Evolutionary conservation across 2,329 filamentous ascomycete genomes (phyloP).

Genomic region (Xylaria sp.): DNA sequence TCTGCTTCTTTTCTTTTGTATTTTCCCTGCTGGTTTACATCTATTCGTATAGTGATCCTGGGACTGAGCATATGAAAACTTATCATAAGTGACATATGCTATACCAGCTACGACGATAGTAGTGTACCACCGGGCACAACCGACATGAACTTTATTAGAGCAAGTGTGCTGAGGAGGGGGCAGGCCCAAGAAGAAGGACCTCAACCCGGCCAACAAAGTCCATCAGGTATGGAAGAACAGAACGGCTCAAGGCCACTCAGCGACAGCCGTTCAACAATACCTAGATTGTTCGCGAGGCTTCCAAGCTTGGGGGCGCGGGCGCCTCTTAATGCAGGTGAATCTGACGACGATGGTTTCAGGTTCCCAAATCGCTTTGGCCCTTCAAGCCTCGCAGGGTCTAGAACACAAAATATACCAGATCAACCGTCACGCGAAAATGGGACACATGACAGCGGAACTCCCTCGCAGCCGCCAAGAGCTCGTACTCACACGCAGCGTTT

Average conservation of each 20-base stretch:
- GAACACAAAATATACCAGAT: constrained; percentile 51
- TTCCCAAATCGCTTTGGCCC: constrained; percentile 54
- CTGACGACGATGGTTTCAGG: constrained; percentile 57
- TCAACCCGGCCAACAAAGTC: constrained; percentile 37
- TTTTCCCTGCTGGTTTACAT: neutral
- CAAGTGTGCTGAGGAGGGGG: constrained; percentile 37
- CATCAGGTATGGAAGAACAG: constrained; percentile 37
- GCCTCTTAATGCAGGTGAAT: constrained; percentile 19
- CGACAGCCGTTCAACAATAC: constrained; percentile 34
- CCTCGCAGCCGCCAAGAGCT: constrained; percentile 14
- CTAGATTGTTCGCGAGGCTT: constrained; percentile 36
- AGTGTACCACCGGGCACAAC: constrained; percentile 16
- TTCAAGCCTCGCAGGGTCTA: constrained; percentile 54
- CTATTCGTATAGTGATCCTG: neutral
- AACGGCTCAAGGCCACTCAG: constrained; percentile 34
- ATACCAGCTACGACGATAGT: constrained; percentile 15
- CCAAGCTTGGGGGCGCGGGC: constrained; percentile 29
- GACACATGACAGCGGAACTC: constrained; percentile 14
- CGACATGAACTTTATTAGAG: constrained; percentile 43
- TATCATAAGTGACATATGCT: neutral
- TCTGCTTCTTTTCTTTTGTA: neutral
- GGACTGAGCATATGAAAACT: neutral
- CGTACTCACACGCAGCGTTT: constrained; percentile 33
- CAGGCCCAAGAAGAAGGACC: constrained; percentile 31
- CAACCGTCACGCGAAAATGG: constrained; percentile 40